Base-by-base conservation (phyloP, 352 stramenopile genomes). In the Pythium utonaiense region DNA sequence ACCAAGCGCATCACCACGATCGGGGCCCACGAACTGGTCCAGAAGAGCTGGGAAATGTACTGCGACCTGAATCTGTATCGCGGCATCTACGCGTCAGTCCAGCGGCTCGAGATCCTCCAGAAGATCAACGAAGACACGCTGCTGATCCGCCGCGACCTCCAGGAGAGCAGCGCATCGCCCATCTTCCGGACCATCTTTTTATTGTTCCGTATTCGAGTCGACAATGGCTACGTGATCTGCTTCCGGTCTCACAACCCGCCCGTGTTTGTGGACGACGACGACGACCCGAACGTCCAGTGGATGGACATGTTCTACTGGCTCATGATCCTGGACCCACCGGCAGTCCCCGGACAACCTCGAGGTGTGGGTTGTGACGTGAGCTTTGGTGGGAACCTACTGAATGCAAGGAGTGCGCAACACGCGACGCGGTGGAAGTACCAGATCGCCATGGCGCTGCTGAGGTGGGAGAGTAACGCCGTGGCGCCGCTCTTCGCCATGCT, bases 231-330 rank as follows among this genome's bases (percentile, higher is more conserved):
- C 57, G 67, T 91, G 53, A 86, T 91, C 51, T 88, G 79, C 59
- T 86, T 88, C 67, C 70, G 75, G 13, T 88, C 82, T 19, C 74
- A 87, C 56, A 88, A 91, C 60, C 80, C 82, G 16, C 51, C 58
- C 0, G 70, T 89, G 28, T 85, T 73, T 40, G 69, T 71, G 12
- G 57, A 78, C 50, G 73, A 86, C 53, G 73, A 86, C 61, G 72
- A 86, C 60, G 73, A 87, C 33, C 73, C 73, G 21, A 83, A 75
- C 40, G 76, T 89, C 38, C 76, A 88, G 66, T 89, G 79, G 82
- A 85, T 91, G 76, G 79, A 89, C 21, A 88, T 86, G 75, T 88
- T 83, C 27, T 87, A 86, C 70, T 91, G 82, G 82, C 75, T 89
- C 38, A 79, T 83, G 74, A 73, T 91, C 52, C 79, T 74, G 3